phyloP scores from a whole-genome alignment of 345 rosid genomes.

The Eutrema yunnanense region DNA sequence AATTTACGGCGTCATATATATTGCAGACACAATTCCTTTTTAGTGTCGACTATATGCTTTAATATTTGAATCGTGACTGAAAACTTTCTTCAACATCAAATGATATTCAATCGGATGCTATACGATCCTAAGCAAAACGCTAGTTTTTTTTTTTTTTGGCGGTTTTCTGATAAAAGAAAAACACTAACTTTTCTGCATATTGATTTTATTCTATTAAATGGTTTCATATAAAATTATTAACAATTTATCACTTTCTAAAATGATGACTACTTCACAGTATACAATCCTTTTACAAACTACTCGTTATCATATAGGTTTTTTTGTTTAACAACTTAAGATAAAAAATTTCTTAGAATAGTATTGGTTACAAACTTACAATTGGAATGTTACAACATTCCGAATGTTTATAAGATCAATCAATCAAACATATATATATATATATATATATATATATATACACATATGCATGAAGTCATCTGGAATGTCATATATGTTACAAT shows the following conservation, averaged over 20 bases:
- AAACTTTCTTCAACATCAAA: neutral
- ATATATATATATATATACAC: neutral
- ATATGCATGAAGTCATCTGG: neutral
- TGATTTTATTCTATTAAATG: neutral
- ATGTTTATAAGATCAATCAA: neutral
- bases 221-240: neutral
- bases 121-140: neutral
- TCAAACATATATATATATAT: neutral
- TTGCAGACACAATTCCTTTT: neutral
- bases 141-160: no score
- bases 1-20: neutral
- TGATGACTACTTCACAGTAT: conserved; percentile 12
- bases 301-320: neutral
- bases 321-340: neutral
- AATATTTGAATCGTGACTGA: neutral
- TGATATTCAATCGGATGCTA: neutral
- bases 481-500: neutral
- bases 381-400: neutral
- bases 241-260: conserved; percentile 3
- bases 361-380: neutral
- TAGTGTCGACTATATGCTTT: neutral
- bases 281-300: neutral
- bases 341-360: neutral
- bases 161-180: neutral
- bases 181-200: neutral